Base-by-base conservation (phyloP, 345 rosid species). In the Aquilaria malaccensis region DNA sequence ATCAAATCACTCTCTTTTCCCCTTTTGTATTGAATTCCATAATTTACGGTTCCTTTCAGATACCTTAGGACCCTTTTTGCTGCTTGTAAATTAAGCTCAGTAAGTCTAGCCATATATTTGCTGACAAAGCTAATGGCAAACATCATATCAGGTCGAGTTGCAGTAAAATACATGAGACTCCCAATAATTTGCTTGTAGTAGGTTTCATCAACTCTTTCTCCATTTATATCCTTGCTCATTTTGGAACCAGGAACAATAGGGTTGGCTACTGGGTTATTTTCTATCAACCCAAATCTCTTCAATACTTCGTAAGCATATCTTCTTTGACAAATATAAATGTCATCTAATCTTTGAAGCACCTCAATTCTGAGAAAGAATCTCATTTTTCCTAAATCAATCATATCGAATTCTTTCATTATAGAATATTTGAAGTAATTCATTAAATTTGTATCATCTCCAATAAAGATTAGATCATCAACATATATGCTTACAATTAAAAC, bases 401-500 rank as follows among this genome's bases (percentile, higher is more conserved):
- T 49, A 13, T 61, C 56, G 12, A 61, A 50, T 30, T 50, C 45
- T 1, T 30, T 0, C 53, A 15, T 60, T 37, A 60, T 59, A 3
- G 41, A 22, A 3, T 7, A 0, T 22, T 47, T 47, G 7, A 50
- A 61, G 11, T 49, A 11, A 22, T 3, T n/a, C 30, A 61, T 22
- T 54, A 50, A 15, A 9, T 2, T 6, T 6, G 29, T 13, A 60
- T 60, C 37, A 48, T 60, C 45, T 3, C 41, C 63, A 3, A 13
- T 10, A 60, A 14, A 60, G 13, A 60, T 46, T 1, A 60, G 37
- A 13, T 48, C 63, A 48, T 60, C 53, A 60, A 60, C 53, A 47
- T 60, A 29, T 7, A 60, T 12, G 52, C 33, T 29, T 0, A 60
- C 14, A 15, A 60, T 3, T 11, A 60, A n/a, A 30, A 60, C n/a